Evolutionary conservation across 345 rosid species (phyloP).

Genomic region (Eucalyptus brandiana): DNA sequence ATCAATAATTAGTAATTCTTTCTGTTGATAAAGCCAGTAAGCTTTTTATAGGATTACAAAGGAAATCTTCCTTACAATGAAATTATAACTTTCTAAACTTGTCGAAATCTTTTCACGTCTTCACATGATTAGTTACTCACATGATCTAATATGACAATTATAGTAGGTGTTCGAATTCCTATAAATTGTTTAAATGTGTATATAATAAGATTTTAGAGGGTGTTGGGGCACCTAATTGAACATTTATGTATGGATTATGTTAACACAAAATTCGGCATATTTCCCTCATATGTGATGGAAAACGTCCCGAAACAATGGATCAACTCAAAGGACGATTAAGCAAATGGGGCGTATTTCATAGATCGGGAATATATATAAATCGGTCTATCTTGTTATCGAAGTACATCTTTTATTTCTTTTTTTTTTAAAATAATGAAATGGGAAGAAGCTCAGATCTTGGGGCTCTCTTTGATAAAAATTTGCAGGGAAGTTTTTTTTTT

Average conservation of each 20-base stretch:
- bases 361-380: not conserved
- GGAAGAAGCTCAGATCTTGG: not conserved
- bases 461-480: not conserved
- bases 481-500: not conserved
- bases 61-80: not conserved
- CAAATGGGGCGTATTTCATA: accelerated
- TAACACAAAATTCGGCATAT: accelerated
- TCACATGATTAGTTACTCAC: not conserved
- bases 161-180: no score
- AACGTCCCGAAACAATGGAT: not conserved
- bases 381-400: accelerated
- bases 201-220: no score
- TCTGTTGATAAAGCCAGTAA: no score
- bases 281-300: accelerated
- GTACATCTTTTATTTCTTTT: not conserved
- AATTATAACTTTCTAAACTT: no score
- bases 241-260: not conserved
- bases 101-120: not conserved
- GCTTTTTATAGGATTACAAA: accelerated
- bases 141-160: not conserved
- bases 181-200: no score
- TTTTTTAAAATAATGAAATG: not conserved
- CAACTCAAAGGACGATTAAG: no score
- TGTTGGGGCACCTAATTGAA: no score
- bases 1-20: no score